Evolutionary conservation across 2,329 filamentous ascomycete genomes (phyloP).

Genomic region (Rosellinia necatrix): DNA sequence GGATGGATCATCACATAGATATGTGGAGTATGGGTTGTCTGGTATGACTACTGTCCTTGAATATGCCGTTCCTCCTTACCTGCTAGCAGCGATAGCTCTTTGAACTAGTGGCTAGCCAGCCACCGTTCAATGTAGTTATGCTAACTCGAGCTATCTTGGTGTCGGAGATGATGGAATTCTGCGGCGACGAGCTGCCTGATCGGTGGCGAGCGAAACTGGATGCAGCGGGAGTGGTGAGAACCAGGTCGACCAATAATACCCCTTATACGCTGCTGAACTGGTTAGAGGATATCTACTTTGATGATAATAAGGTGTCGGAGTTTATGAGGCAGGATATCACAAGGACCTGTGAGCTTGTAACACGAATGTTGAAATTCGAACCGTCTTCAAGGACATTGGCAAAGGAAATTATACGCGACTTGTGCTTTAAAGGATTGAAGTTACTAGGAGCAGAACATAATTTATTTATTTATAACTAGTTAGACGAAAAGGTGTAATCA

Average conservation of each 20-base stretch:
- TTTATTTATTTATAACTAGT: too few species aligned
- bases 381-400: conserved; percentile 1
- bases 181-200: conserved; percentile 12
- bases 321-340: conserved; percentile 11
- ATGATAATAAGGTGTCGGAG: neutral
- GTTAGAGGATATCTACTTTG: conserved; percentile 18
- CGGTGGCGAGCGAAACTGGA: conserved; percentile 18
- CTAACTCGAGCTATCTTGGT: neutral
- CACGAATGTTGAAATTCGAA: conserved; percentile 4
- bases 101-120: conserved; percentile 19
- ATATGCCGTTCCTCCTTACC: neutral
- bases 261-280: conserved; percentile 9
- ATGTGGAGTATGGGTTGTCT: conserved; percentile 23
- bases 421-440: conserved; percentile 2
- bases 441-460: neutral
- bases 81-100: conserved; percentile 14
- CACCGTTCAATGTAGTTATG: conserved; percentile 9
- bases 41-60: conserved; percentile 6
- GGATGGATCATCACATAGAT: conserved; percentile 13
- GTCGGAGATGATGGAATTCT: conserved; percentile 11
- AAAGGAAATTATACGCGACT: conserved; percentile 6
- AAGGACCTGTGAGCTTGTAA: conserved; percentile 1
- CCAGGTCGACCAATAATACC: neutral
- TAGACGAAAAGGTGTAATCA: neutral
- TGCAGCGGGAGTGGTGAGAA: neutral